Base-by-base conservation (phyloP, 495 filamentous ascomycete genomes). In the Extremus antarcticus region DNA sequence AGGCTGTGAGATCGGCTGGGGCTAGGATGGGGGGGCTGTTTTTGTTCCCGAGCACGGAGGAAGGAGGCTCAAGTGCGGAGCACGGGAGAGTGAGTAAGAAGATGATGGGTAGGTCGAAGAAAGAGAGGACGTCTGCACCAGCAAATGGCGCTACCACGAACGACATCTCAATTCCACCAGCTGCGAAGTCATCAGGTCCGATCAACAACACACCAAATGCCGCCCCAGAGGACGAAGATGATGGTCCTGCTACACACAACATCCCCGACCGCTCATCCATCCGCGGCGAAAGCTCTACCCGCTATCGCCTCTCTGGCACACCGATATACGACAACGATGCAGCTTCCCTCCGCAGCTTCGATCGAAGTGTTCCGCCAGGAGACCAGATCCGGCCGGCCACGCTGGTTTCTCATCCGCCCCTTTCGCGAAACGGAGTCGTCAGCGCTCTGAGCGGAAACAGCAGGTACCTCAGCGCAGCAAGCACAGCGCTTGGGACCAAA, bases 401-500 rank as follows among this genome's bases (percentile, higher is more conserved):
- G n/a, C n/a, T n/a, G n/a, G n/a, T n/a, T n/a, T n/a, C n/a, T n/a
- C n/a, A n/a, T n/a, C n/a, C n/a, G n/a, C n/a, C n/a, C n/a, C n/a
- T n/a, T n/a, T n/a, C n/a, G n/a, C n/a, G n/a, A n/a, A n/a, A n/a
- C 25, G 16, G 39, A 22, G 11, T 38, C 8, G n/a, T 22, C 4
- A 54, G 56, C 21, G 21, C 23, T 39, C 43, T 19, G 15, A 55
- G 51, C 1, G 21, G 45, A 20, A 50, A 16, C 2, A 59, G 57
- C 43, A 32, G 53, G 1, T 60, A 60, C 43, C 53, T 56, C 57
- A 56, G 57, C 53, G 57, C 57, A 3, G 25, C 47, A 1, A 56
- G 57, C 53, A 47, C 35, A 9, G 35, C 35, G n/a, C 35, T 39
- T 39, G 35, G 35, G 22, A 29, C 24, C 24, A 23, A 13, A 16